Percentiles rank a stretch among this genome's conserved stretches.
These are phyloP conservation scores for Tricholoma hemisulphureum DNA, from an alignment of 768 basidiomycete genomes.

Conservation along the genomic window DNA sequence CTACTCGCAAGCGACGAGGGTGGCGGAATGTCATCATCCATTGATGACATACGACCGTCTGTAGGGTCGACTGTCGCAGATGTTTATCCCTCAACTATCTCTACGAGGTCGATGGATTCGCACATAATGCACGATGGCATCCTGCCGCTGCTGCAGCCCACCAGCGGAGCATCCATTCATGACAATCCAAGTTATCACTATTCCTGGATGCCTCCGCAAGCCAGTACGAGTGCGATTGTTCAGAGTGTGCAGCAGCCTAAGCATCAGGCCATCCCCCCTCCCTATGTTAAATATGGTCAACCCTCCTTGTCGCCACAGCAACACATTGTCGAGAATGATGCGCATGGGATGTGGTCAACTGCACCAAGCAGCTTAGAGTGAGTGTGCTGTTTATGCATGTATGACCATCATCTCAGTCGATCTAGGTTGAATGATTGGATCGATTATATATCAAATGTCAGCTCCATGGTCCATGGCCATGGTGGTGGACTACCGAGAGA, in stretches of 20 bases:
- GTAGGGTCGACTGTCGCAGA: not conserved
- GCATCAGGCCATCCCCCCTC: not conserved
- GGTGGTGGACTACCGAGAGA: not conserved
- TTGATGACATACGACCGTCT: not conserved
- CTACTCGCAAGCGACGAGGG: not conserved
- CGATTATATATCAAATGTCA: conserved; percentile 37
- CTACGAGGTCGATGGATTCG: not conserved
- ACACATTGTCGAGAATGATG: conserved; percentile 27
- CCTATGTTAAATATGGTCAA: not conserved
- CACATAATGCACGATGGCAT: not conserved
- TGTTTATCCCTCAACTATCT: not conserved
- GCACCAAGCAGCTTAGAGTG: conserved; percentile 64
- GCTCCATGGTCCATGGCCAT: conserved; percentile 10
- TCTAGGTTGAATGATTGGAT: conserved; percentile 45
- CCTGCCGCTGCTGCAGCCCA: not conserved
- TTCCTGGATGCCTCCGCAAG: not conserved
- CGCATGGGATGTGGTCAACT: conserved; percentile 65
- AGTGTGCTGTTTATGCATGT: conserved; percentile 22
- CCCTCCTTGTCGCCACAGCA: not conserved
- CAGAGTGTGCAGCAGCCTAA: not conserved
- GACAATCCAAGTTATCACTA: not conserved
- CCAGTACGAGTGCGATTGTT: not conserved
- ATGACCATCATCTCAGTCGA: not conserved
- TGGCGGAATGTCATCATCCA: not conserved
- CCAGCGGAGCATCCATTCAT: not conserved